Evolutionary conservation across 371 early-diverging fungal genomes (phyloP).

Genomic region (Mucor plumbeus): DNA sequence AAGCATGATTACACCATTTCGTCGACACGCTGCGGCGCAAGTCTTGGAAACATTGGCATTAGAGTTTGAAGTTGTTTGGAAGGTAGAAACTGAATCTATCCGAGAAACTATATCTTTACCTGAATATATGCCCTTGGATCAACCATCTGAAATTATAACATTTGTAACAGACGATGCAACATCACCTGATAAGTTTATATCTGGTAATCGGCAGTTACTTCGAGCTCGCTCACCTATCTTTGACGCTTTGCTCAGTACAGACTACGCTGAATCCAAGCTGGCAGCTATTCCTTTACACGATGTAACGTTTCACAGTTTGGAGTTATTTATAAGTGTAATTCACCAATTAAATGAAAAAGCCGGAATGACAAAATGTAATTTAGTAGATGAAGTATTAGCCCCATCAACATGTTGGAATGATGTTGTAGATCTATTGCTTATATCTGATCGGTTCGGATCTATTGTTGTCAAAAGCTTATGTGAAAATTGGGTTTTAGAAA

Average conservation of each 20-base stretch:
- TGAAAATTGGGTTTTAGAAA: constrained; percentile 34
- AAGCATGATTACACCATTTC: constrained; percentile 17
- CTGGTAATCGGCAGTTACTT: constrained; percentile 19
- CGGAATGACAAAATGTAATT: not conserved
- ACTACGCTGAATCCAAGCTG: constrained; percentile 30
- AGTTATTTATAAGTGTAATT: constrained; percentile 11
- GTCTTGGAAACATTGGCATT: constrained; percentile 33
- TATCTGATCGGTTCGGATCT: constrained; percentile 38
- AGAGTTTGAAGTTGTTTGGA: constrained; percentile 5
- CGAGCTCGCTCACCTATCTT: constrained; percentile 32
- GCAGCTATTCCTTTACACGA: constrained; percentile 32
- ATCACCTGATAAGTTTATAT: not conserved
- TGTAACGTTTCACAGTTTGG: constrained; percentile 24
- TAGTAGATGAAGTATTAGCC: not conserved
- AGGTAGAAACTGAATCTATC: constrained; percentile 4
- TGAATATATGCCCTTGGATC: not conserved
- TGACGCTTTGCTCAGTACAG: constrained; percentile 31
- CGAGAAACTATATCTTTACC: not conserved
- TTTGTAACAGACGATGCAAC: constrained; percentile 31
- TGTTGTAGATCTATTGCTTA: constrained; percentile 29
- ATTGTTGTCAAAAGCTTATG: constrained; percentile 22
- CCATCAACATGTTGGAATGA: constrained; percentile 22
- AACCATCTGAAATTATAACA: constrained; percentile 1
- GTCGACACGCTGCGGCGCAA: constrained; percentile 40
- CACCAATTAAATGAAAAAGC: constrained; percentile 17